Base-by-base conservation (phyloP, 2,329 filamentous ascomycete species). In the Cladophialophora carrionii region DNA sequence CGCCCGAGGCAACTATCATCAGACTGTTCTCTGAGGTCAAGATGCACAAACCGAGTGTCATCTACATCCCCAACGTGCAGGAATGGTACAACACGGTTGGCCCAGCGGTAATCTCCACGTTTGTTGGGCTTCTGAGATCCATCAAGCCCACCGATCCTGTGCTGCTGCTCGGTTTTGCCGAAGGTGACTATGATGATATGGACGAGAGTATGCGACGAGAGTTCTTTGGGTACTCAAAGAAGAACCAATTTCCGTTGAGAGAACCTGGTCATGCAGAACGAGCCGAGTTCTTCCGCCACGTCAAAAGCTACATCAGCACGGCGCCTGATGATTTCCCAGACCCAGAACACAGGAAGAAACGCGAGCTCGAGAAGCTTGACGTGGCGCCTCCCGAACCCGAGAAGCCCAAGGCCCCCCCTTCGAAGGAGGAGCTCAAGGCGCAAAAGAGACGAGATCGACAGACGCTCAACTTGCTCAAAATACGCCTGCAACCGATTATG, bases 11-110 rank as follows among this genome's bases (percentile, higher is more conserved):
- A 71, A 91, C 93, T 9, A 87, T 99, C 68, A 92, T 96, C 12
- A 89, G 93, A 70, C 83, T 96, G 7, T 98, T 99, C 74, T 88
- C 91, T 0, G 95, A 98, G 79, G 91, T 96, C 43, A 91, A 94
- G 76, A 88, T 93, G 43, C 92, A 97, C 75, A 97, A 96, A 76
- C 95, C 95, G 0, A 96, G 92, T 75, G 91, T 98, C 43, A 95
- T 99, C 58, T 98, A 93, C 77, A 90, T 99, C 51, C 94, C 95
- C 1, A 89, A 92, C 71, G 86, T 98, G 56, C 90, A 96, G 71
- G 85, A 89, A 7, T 99, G 95, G 95, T 94, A 92, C 74, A 79
- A 85, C 12, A 88, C 90, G 0, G 80, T 92, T 46, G 86, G 88
- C 2, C 79, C 80, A 12, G 75, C 82, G 14, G 85, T 86, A 4